These are phyloP conservation scores for Diplodia intermedia DNA, from an alignment of 2,329 filamentous ascomycete species.

Conservation along the genomic window DNA sequence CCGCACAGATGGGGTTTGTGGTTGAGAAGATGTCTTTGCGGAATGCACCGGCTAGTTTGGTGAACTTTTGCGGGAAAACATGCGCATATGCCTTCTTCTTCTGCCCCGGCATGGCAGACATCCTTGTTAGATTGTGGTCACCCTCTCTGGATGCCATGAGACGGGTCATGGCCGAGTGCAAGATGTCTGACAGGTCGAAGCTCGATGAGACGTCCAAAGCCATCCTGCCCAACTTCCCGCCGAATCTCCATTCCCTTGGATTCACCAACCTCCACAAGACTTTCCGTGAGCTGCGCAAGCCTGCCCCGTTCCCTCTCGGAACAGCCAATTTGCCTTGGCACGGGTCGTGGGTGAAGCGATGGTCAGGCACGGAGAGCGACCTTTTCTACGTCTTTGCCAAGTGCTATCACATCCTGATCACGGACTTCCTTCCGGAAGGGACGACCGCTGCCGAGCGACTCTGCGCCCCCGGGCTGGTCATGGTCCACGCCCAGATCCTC, in stretches of 20 bases:
- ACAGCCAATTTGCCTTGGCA: slow-evolving; percentile 81
- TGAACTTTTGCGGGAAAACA: slow-evolving; percentile 88
- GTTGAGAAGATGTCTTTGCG: slow-evolving; percentile 86
- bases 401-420: slow-evolving; percentile 79
- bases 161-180: slow-evolving; percentile 73
- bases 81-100: slow-evolving; percentile 95
- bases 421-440: slow-evolving; percentile 63
- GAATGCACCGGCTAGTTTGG: slow-evolving; percentile 68
- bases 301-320: slow-evolving; percentile 70
- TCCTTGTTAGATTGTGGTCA: slow-evolving; percentile 82
- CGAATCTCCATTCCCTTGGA: slow-evolving; percentile 65
- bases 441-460: slow-evolving; percentile 63
- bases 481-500: slow-evolving; percentile 83
- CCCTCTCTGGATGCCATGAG: slow-evolving; percentile 72
- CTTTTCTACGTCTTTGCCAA: slow-evolving; percentile 92
- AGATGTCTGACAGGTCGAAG: slow-evolving; percentile 60
- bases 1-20: slow-evolving; percentile 84
- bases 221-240: slow-evolving; percentile 73
- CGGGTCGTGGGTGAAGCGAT: slow-evolving; percentile 82
- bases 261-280: slow-evolving; percentile 68
- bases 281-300: slow-evolving; percentile 67
- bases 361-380: slow-evolving; percentile 87
- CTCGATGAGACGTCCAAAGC: slow-evolving; percentile 61
- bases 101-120: slow-evolving; percentile 82
- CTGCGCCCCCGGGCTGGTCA: slow-evolving; percentile 76